phyloP scores from a whole-genome alignment of 352 stramenopile genomes.

The Phytopythium kandeliae region DNA sequence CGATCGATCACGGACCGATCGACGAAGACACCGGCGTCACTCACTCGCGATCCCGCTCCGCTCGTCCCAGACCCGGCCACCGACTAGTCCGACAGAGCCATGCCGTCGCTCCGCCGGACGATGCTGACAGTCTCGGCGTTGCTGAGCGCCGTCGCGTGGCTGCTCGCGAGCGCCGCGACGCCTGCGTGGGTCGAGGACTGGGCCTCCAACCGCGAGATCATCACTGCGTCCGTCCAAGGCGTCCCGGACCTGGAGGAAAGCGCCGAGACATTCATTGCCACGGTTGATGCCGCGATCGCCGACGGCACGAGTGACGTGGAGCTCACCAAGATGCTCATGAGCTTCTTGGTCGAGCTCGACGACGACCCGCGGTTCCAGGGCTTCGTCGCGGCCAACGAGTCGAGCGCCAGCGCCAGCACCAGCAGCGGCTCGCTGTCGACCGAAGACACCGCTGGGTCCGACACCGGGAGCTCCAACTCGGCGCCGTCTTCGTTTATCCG shows the following conservation, averaged over 20 bases:
- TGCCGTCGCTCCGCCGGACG: neutral
- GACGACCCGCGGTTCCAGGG: conserved; percentile 6
- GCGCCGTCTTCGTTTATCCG: neutral
- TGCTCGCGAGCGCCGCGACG: neutral
- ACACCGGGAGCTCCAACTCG: neutral
- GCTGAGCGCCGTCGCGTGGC: neutral
- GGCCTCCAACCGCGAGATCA: neutral
- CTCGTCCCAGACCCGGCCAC: too few species aligned
- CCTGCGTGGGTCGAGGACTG: conserved; percentile 4
- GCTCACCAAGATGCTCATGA: conserved; percentile 21
- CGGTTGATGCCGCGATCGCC: conserved; percentile 23
- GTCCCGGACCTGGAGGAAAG: conserved; percentile 6
- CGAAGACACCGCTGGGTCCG: neutral
- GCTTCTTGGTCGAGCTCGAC: conserved; percentile 5
- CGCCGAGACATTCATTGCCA: conserved; percentile 20
- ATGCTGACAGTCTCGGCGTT: neutral
- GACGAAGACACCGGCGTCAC: too few species aligned
- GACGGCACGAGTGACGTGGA: conserved; percentile 27
- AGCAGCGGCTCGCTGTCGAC: neutral
- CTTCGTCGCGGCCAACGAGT: neutral
- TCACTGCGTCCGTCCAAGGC: neutral
- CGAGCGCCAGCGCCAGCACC: neutral
- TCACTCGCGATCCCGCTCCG: neutral
- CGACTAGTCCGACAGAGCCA: neutral
- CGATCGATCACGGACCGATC: too few species aligned